Evolutionary conservation across 1,139 yeast species (phyloP).

Genomic region (Sugiyamaella castrensis): DNA sequence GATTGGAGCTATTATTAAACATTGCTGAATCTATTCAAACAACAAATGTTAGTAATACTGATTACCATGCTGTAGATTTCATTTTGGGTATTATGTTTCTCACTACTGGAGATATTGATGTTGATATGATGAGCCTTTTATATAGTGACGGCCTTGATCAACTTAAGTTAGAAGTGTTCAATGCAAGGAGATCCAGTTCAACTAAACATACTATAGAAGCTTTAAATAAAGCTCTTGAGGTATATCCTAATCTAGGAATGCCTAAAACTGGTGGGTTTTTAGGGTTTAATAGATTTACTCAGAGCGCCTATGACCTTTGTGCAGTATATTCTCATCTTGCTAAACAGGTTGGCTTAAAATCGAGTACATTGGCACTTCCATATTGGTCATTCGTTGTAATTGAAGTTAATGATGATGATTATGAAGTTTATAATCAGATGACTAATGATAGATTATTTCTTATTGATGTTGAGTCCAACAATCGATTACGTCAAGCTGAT

Average conservation of each 20-base stretch:
- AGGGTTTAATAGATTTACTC: background rate
- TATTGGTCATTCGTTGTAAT: slow-evolving; percentile 11
- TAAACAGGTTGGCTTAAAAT: slow-evolving; percentile 2
- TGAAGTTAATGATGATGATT: background rate
- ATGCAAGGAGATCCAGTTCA: background rate
- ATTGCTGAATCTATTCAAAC: slow-evolving; percentile 2
- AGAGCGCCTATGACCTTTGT: background rate
- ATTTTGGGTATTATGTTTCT: background rate
- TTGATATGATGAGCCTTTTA: background rate
- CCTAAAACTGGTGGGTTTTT: slow-evolving; percentile 1
- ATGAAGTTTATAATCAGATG: too few relatives aligned
- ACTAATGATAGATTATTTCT: background rate
- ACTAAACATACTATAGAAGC: background rate
- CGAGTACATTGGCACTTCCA: slow-evolving; percentile 4
- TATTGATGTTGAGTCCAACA: slow-evolving; percentile 2
- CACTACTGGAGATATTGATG: background rate
- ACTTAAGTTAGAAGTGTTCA: background rate
- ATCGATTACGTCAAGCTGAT: slow-evolving; percentile 4
- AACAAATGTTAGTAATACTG: background rate
- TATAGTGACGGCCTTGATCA: background rate
- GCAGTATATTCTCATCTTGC: slow-evolving; percentile 10
- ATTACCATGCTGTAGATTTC: slow-evolving; percentile 6
- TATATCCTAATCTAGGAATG: background rate
- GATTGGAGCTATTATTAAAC: slow-evolving; percentile 3
- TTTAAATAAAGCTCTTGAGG: background rate